Base-by-base conservation (phyloP, 495 filamentous ascomycete genomes). In the Daldinia bambusicola region DNA sequence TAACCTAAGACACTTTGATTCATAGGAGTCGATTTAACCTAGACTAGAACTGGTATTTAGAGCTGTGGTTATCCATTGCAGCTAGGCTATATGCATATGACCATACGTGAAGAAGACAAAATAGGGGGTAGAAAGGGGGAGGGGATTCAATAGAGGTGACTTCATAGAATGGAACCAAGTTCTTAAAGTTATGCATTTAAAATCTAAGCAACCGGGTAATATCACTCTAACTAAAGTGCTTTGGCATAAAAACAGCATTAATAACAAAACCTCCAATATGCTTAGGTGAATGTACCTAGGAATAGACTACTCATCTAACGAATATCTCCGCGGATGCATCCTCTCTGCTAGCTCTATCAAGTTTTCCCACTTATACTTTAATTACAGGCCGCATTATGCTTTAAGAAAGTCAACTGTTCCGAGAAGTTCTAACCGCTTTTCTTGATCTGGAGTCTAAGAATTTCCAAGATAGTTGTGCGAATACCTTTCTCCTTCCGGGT, bases 401-500 rank as follows among this genome's bases (percentile, higher is more conserved):
- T 16, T 9, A 3, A 26, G 26, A 26, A 1, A 26, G 26, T 26
- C 3, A 3, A 26, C 26, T 3, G 26, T 26, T 26, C 26, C 26
- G 26, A 26, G 26, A 26, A 26, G 26, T 26, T 2, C 40, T 18
- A 69, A 12, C 2, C 7, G 2, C 20, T 22, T 31, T 64, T 64
- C 61, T 59, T 37, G 30, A 69, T 60, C 45, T 34, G 43, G 18
- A 60, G 67, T 18, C 40, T 13, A n/a, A 69, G 32, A 37, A 69
- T 64, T 12, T 34, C 13, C 38, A 69, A 14, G 32, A 69, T 60
- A 13, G 60, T 51, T 43, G 16, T 1, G 5, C 67, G 67, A 30
- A 60, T 60, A 4, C 61, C 67, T 7, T 34, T 64, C 45, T 69
- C 60, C 1, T 69, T 16, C n/a, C 60, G 67, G 18, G 53, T 60